Conservation (phyloP, 345 rosid species). For the Carallia pectinifolia region DNA sequence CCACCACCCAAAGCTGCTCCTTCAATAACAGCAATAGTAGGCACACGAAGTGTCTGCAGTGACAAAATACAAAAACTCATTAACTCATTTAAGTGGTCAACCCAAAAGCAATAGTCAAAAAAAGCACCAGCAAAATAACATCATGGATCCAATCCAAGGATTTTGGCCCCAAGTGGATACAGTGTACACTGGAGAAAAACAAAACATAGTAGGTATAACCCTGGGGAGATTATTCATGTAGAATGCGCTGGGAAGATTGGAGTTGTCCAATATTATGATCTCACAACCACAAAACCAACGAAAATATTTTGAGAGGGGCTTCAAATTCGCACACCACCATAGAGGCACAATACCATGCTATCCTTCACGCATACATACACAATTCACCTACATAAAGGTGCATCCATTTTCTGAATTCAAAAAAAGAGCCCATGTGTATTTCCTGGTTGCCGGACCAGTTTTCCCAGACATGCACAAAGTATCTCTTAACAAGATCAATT, state of each 20-base stretch:
- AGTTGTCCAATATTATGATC: neutral
- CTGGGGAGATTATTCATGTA: neutral
- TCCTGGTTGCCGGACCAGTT: too few species aligned
- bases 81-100: constrained; percentile 1
- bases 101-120: neutral
- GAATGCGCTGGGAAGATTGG: neutral
- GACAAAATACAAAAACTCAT: constrained; percentile 5
- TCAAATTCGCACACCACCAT: neutral
- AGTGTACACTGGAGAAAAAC: neutral
- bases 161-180: neutral
- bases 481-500: too few species aligned
- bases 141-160: neutral
- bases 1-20: constrained; percentile 97
- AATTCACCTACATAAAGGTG: neutral
- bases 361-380: neutral
- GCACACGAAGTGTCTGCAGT: constrained; percentile 61
- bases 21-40: constrained; percentile 85
- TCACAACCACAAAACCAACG: neutral
- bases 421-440: neutral
- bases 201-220: neutral
- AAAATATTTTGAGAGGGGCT: neutral
- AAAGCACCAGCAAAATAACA: neutral
- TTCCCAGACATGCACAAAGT: too few species aligned
- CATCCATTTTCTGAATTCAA: neutral
- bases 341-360: neutral